Evolutionary conservation across 2,329 filamentous ascomycete species (phyloP).

Genomic region (Colletotrichum plurivorum): DNA sequence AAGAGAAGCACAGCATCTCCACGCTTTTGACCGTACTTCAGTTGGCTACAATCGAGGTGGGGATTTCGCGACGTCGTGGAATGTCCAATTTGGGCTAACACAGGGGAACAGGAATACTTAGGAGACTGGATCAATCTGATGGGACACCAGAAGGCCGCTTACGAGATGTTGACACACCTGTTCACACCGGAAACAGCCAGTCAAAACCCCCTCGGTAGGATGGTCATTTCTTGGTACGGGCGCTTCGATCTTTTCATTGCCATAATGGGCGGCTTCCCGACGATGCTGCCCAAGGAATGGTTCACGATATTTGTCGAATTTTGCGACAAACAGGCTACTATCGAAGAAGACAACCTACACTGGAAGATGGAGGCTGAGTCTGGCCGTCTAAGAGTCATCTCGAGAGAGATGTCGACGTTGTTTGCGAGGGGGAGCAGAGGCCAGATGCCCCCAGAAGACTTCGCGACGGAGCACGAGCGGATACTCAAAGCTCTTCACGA

Average conservation of each 20-base stretch:
- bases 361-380: slow-evolving; percentile 78
- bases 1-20: slow-evolving; percentile 78
- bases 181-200: slow-evolving; percentile 83
- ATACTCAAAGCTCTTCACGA: slow-evolving; percentile 63
- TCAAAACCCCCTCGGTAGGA: slow-evolving; percentile 77
- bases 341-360: slow-evolving; percentile 66
- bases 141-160: slow-evolving; percentile 91
- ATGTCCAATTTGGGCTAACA: slow-evolving; percentile 30
- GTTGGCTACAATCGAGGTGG: slow-evolving; percentile 92
- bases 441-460: slow-evolving; percentile 75
- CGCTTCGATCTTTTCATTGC: slow-evolving; percentile 90
- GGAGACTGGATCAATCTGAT: slow-evolving; percentile 96
- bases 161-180: slow-evolving; percentile 82
- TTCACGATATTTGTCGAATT: slow-evolving; percentile 76
- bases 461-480: slow-evolving; percentile 71
- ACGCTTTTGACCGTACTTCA: slow-evolving; percentile 91
- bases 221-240: slow-evolving; percentile 89
- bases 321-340: slow-evolving; percentile 72
- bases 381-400: slow-evolving; percentile 78
- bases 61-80: slow-evolving; percentile 35
- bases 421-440: slow-evolving; percentile 78
- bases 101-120: slow-evolving; percentile 80
- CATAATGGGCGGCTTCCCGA: slow-evolving; percentile 84
- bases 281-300: slow-evolving; percentile 84
- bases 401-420: slow-evolving; percentile 84